A percentile compares a stretch with the other conserved stretches of the same genome.
Conservation (phyloP, 192 early-diverging fungal species). For the Podochytrium sp. region DNA sequence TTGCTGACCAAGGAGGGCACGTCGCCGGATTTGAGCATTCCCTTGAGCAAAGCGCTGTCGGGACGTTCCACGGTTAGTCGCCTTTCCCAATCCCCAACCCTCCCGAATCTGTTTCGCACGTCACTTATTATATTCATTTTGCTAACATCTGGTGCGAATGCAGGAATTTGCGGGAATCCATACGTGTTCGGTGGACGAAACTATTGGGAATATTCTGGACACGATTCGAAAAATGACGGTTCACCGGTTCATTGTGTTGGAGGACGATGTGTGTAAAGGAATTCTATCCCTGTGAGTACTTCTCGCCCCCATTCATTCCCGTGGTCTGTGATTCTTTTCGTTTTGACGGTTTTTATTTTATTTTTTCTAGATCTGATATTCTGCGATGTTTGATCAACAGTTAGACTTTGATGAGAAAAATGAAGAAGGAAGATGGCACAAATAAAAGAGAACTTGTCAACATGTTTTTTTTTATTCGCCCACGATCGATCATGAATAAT, state of each 20-base stretch:
- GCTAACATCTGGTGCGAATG: no score
- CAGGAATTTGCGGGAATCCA: conserved; percentile 93
- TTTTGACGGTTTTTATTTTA: no score
- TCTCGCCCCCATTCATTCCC: no score
- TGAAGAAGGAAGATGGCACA: not conserved
- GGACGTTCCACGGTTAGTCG: conserved; percentile 74
- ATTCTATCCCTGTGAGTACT: conserved; percentile 32
- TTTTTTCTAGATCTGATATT: conserved; percentile 16
- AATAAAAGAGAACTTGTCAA: not conserved
- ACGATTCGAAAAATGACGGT: conserved; percentile 85
- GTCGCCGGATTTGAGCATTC: conserved; percentile 81
- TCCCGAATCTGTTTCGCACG: not conserved
- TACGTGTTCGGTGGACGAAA: conserved; percentile 85
- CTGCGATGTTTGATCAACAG: conserved; percentile 19
- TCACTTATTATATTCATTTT: conserved; percentile 10
- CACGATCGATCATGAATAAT: no score
- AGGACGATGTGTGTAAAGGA: conserved; percentile 53
- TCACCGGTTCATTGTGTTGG: conserved; percentile 90
- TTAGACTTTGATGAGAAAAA: not conserved
- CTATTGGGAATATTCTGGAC: conserved; percentile 84
- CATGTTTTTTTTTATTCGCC: not conserved
- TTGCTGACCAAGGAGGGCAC: conserved; percentile 75
- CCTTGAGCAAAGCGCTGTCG: conserved; percentile 83
- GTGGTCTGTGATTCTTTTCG: no score
- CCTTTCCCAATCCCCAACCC: not conserved